phyloP scores from a whole-genome alignment of 345 rosid genomes.

The Firmiana major region DNA sequence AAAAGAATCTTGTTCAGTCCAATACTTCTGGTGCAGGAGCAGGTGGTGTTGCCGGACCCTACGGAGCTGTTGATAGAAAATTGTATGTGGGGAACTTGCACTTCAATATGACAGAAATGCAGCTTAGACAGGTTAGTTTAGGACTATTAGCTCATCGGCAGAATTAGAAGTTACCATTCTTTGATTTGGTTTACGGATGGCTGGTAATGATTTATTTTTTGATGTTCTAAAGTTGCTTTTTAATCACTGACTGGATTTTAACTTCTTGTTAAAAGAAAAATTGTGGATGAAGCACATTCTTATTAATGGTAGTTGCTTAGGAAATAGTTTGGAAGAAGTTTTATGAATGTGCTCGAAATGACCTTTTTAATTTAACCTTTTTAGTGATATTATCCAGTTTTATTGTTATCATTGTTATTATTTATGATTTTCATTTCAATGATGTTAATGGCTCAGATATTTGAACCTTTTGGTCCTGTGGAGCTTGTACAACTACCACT shows the following conservation, averaged over 20 bases:
- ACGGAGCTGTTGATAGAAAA: slow-evolving; percentile 80
- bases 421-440: background rate
- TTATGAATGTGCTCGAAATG: background rate
- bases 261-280: background rate
- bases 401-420: background rate
- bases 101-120: slow-evolving; percentile 86
- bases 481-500: slow-evolving; percentile 94
- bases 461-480: slow-evolving; percentile 92
- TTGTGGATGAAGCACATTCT: background rate
- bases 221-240: background rate
- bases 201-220: background rate
- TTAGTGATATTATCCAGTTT: background rate
- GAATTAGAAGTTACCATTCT: background rate
- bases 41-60: slow-evolving; percentile 58
- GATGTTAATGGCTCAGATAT: slow-evolving; percentile 46
- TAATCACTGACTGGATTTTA: background rate
- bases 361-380: background rate
- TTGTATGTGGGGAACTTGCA: slow-evolving; percentile 91
- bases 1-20: slow-evolving; percentile 88
- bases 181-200: background rate
- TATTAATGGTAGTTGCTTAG: background rate
- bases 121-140: slow-evolving; percentile 77
- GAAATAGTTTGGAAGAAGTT: background rate
- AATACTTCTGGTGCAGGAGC: slow-evolving; percentile 45
- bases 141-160: background rate